phyloP scores from a whole-genome alignment of 1,284 basidiomycete genomes.

The Gymnopus androsaceus region DNA sequence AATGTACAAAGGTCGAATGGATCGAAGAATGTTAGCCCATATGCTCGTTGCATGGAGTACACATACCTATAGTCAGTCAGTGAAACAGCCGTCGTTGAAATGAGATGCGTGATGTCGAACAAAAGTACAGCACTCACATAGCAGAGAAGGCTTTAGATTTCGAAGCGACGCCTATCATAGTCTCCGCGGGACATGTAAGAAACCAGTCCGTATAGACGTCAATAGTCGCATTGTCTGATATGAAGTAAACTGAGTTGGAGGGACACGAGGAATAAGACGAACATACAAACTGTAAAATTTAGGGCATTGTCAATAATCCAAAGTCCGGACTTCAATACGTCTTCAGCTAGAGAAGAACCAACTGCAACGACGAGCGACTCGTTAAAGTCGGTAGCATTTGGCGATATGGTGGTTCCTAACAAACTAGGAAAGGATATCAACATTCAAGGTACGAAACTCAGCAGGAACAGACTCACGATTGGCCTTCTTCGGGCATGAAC shows the following conservation, averaged over 20 bases:
- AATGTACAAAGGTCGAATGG: conserved; percentile 16
- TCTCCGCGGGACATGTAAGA: conserved; percentile 14
- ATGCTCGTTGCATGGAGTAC: conserved; percentile 15
- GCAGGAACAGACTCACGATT: conserved; percentile 18
- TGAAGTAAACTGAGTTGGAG: background rate
- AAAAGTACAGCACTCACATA: conserved; percentile 8
- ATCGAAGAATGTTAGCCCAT: conserved; percentile 15
- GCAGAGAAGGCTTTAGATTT: conserved; percentile 14
- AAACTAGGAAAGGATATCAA: conserved; percentile 12
- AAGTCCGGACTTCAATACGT: conserved; percentile 19
- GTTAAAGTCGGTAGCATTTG: conserved; percentile 22
- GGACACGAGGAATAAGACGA: background rate
- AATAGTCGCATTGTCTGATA: conserved; percentile 13
- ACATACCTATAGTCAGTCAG: conserved; percentile 2
- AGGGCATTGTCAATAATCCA: conserved; percentile 19
- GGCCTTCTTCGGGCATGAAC: conserved; percentile 26
- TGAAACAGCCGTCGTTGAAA: background rate
- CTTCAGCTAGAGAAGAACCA: conserved; percentile 7
- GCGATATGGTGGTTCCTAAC: conserved; percentile 15
- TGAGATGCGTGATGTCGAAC: background rate
- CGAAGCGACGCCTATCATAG: conserved; percentile 10
- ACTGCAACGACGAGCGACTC: conserved; percentile 8
- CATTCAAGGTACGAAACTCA: background rate
- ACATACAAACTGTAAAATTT: conserved; percentile 17
- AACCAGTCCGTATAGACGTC: conserved; percentile 7